These are phyloP conservation scores for Colletotrichum chrysophilum DNA, from an alignment of 2,329 filamentous ascomycete species.

Conservation along the genomic window DNA sequence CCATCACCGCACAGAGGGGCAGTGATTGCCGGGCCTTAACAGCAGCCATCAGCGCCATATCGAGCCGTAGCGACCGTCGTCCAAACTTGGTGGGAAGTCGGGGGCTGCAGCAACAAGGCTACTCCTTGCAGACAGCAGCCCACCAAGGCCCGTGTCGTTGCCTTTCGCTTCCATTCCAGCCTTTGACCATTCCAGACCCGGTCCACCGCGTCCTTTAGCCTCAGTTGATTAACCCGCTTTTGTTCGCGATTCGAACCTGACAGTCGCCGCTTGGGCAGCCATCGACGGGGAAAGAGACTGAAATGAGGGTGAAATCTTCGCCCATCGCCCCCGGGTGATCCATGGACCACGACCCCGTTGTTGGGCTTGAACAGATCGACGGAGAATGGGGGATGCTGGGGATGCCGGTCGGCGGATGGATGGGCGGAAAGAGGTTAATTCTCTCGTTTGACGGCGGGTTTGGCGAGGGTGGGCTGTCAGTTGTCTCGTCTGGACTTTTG, in stretches of 20 bases:
- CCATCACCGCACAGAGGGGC: neutral
- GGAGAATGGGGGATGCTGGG: conserved; percentile 5
- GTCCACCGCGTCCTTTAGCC: conserved; percentile 2
- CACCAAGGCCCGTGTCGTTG: conserved; percentile 2
- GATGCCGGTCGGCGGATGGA: neutral
- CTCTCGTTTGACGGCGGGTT: neutral
- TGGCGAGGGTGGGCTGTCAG: neutral
- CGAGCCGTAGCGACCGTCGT: neutral
- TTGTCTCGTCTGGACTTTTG: neutral
- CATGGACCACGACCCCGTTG: neutral
- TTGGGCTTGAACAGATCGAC: conserved; percentile 19
- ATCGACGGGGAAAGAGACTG: neutral
- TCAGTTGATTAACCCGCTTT: neutral
- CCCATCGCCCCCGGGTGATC: neutral
- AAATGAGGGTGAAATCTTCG: neutral
- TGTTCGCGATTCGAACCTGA: conserved; percentile 11
- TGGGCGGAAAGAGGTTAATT: conserved; percentile 5
- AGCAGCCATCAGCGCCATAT: conserved; percentile 1
- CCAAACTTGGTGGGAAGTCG: neutral
- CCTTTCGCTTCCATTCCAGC: conserved; percentile 14
- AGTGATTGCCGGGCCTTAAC: neutral
- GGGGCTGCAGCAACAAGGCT: conserved; percentile 12
- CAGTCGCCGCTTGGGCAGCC: conserved; percentile 21
- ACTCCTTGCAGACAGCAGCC: conserved; percentile 3
- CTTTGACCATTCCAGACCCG: conserved; percentile 11